Evolutionary conservation across 345 rosid genomes (phyloP).

Genomic region (Ceriops decandra): DNA sequence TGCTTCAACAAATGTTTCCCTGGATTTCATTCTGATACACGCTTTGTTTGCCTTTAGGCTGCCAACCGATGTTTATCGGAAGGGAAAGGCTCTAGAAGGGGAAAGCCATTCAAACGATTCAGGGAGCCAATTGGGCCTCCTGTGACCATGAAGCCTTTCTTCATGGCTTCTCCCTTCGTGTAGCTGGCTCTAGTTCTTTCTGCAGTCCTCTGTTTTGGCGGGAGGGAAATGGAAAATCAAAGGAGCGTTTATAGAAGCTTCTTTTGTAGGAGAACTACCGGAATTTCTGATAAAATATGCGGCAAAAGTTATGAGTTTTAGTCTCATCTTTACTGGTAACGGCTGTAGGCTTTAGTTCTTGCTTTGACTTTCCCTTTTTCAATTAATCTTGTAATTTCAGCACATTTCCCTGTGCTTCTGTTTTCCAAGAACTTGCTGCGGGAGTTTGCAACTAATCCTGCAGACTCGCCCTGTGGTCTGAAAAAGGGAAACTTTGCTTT

Average conservation of each 20-base stretch:
- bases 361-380: neutral
- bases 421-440: no score
- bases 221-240: neutral
- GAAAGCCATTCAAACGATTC: slow-evolving; percentile 51
- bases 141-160: slow-evolving; percentile 17
- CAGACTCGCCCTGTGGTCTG: no score
- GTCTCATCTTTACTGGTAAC: neutral
- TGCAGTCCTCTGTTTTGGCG: slow-evolving; percentile 4
- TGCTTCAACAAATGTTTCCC: no score
- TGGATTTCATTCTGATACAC: neutral
- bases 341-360: neutral
- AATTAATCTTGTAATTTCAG: no score
- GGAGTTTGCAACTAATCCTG: no score
- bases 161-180: slow-evolving; percentile 9
- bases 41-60: slow-evolving; percentile 41
- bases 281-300: slow-evolving; percentile 8
- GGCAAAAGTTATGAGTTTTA: neutral
- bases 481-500: no score
- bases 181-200: slow-evolving; percentile 16
- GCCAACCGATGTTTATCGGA: slow-evolving; percentile 47
- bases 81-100: slow-evolving; percentile 48
- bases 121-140: slow-evolving; percentile 29
- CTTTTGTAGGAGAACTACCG: slow-evolving; percentile 2
- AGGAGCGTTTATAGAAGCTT: slow-evolving; percentile 5
- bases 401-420: no score